Percentiles rank a stretch among this genome's conserved stretches.
Evolutionary conservation across 2,329 filamentous ascomycete species (phyloP).

Genomic region (Cytospora schulzeri): DNA sequence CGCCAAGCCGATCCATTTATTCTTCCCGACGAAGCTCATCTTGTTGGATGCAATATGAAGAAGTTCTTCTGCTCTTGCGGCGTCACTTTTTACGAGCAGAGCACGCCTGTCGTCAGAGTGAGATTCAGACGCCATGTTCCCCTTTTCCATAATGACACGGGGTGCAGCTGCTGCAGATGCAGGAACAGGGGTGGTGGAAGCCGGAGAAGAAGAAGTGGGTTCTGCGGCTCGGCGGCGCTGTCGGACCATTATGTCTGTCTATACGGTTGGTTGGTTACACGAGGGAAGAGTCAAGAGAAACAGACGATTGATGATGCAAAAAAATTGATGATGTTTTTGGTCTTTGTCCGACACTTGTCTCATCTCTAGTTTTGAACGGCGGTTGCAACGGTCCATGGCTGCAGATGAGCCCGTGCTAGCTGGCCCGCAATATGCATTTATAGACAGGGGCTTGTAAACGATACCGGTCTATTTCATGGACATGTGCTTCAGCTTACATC

Average conservation of each 20-base stretch:
- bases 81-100: conserved; percentile 30
- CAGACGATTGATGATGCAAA: background rate
- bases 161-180: conserved; percentile 18
- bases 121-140: conserved; percentile 5
- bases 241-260: conserved; percentile 30
- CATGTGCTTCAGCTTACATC: background rate
- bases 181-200: conserved; percentile 11
- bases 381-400: background rate
- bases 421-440: background rate
- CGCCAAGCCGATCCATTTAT: conserved; percentile 68
- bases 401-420: conserved; percentile 3
- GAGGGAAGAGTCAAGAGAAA: conserved; percentile 14
- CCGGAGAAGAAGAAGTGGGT: conserved; percentile 4
- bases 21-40: conserved; percentile 36
- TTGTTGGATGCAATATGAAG: conserved; percentile 13
- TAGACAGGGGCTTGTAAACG: background rate
- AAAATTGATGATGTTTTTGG: background rate
- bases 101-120: conserved; percentile 31
- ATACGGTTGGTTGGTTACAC: background rate
- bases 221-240: conserved; percentile 30
- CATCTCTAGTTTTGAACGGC: background rate
- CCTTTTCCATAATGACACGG: conserved; percentile 10
- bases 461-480: background rate
- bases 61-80: conserved; percentile 13
- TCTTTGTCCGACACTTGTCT: background rate